Evolutionary conservation across 2,329 filamentous ascomycete genomes (phyloP), one percentile per base, ranked within the genome.

Genomic region (Curvularia sp.): DNA sequence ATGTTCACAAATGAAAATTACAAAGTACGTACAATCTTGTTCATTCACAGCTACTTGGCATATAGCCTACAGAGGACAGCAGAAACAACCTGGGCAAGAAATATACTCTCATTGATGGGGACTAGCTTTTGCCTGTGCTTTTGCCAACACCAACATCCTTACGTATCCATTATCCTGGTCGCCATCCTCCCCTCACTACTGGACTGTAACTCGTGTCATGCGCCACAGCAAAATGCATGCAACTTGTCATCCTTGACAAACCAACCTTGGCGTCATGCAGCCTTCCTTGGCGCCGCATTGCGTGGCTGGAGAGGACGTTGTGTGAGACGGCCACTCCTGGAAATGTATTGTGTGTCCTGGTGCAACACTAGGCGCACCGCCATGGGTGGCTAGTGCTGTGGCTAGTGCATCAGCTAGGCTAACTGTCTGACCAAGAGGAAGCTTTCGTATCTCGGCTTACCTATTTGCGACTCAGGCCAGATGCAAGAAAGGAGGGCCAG

Each of bases 321-420:
- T 9, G 35, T 5, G 15, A 38, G 15, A 38, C 35, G 15, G 56
- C 56, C 49, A 58, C 55, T 44, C 30, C 35, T 55, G 31, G 39
- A 31, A 9, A 5, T 28, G 48, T 33, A 28, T 51, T 24, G 38
- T 49, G 13, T 43, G 35, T 28, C 30, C 35, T 35, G 31, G 43
- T 8, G 48, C 51, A 49, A 22, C 20, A 48, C n/a, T 18, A 18
- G n/a, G 44, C 26, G 52, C 26, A 18, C 50, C 59, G 47, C 49
- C 28, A 48, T 35, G 28, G 53, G 62, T 58, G 57, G 61, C 58
- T 61, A 53, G 53, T 60, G 41, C 20, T 28, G 53, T 52, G 55
- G 55, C 60, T 61, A 50, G 55, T 44, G 50, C 31, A 33, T 18
- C 39, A 44, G 15, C 22, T 54, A 44, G 15, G 26, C 18, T 18